Base-by-base conservation (phyloP, 768 basidiomycete genomes). In the Tephrocybe sp. region DNA sequence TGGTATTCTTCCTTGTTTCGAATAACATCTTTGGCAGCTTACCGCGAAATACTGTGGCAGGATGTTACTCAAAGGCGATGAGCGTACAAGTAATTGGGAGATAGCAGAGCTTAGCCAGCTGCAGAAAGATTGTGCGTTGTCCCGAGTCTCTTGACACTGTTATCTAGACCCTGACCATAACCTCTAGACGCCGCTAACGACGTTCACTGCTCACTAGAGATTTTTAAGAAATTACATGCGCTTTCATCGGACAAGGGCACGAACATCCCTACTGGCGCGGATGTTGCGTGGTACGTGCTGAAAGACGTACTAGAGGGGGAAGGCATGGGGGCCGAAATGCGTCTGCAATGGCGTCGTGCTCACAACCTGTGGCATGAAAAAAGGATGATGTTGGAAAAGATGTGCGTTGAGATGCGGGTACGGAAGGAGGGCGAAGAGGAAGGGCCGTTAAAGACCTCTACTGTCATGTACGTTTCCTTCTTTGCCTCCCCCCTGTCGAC, bases 141-240 rank as follows among this genome's bases (percentile, higher is more conserved):
- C 27, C 26, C 35, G 38, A 7, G 9, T 38, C 9, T 21, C 22
- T 37, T 32, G 11, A 9, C 13, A 3, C 19, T 49, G 19, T 22
- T 32, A 15, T 9, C 25, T 21, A 13, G 12, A 27, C 18, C n/a
- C 5, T 47, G 21, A 3, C 1, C 7, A 26, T 26, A 13, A 9
- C 7, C 31, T n/a, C 5, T 28, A 73, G 72, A 73, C 55, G 69
- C 71, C 4, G 70, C 70, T 7, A 69, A 70, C 47, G 72, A 74
- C 50, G 69, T 63, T 12, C 70, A 72, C 50, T 64, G 62, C 25
- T 57, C 64, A 1, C 31, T 70, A 12, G 62, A 63, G 56, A 62
- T 70, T 8, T 70, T 66, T 30, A 41, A 58, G 4, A 59, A 52
- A 11, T 60, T 74, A 16, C 43, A 65, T 4, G 59, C 59, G 1